Conservation (phyloP, 345 rosid genomes). For the Citrus glauca region DNA sequence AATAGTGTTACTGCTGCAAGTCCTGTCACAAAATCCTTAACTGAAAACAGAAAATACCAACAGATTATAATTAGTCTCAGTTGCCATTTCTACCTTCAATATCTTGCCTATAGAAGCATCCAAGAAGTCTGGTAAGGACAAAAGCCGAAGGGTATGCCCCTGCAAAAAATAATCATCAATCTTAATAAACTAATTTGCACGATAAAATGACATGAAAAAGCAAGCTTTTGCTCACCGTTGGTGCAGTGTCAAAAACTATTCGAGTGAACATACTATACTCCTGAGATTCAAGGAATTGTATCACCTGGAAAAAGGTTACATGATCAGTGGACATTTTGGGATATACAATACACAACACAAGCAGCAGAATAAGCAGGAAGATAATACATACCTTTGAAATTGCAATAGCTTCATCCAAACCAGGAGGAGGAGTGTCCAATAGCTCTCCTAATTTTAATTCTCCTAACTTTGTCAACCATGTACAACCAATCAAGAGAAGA, state of each 20-base stretch:
- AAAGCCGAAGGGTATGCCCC: constrained; percentile 90
- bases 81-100: constrained; percentile 55
- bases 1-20: background rate
- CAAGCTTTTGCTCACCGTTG: constrained; percentile 60
- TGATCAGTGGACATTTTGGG: constrained; percentile 22
- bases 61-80: background rate
- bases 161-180: constrained; percentile 26
- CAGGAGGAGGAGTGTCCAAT: constrained; percentile 98
- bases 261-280: constrained; percentile 91
- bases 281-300: constrained; percentile 89
- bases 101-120: constrained; percentile 98
- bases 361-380: constrained; percentile 13
- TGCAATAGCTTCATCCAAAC: constrained; percentile 98
- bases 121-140: constrained; percentile 92
- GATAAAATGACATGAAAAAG: background rate
- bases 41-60: background rate
- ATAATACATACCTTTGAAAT: constrained; percentile 66
- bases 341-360: background rate
- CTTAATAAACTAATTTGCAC: constrained; percentile 4
- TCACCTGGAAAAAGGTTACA: constrained; percentile 52
- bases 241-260: constrained; percentile 95
- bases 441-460: constrained; percentile 91
- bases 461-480: constrained; percentile 54
- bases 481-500: constrained; percentile 15
- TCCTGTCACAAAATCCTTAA: background rate